phyloP scores from a whole-genome alignment of 2,329 filamentous ascomycete genomes.

The Aspergillus glaucus region DNA sequence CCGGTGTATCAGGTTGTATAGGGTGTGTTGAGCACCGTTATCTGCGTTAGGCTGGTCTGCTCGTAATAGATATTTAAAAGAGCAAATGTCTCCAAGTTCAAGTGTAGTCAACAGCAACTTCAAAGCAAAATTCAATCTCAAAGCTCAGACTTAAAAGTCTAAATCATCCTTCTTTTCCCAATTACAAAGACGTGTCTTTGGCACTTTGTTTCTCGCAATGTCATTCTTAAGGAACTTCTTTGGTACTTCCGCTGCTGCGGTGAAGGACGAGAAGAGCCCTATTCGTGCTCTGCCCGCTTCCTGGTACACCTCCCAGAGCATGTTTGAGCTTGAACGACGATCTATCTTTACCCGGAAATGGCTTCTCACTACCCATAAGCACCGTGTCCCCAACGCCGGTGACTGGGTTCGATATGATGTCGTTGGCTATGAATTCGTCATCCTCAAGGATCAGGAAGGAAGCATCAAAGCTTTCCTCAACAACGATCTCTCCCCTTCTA shows the following conservation, averaged over 20 bases:
- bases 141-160: slow-evolving; percentile 3
- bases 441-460: slow-evolving; percentile 43
- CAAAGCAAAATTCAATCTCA: slow-evolving; percentile 1
- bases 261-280: slow-evolving; percentile 7
- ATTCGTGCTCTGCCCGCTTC: slow-evolving; percentile 39
- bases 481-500: slow-evolving; percentile 48
- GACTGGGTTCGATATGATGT: slow-evolving; percentile 53
- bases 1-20: slow-evolving; percentile 6
- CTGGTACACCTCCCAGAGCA: slow-evolving; percentile 35
- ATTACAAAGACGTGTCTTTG: slow-evolving; percentile 1
- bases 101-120: slow-evolving; percentile 8
- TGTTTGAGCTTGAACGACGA: slow-evolving; percentile 50
- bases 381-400: slow-evolving; percentile 46
- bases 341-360: slow-evolving; percentile 51
- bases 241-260: slow-evolving; percentile 15
- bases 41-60: neutral
- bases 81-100: slow-evolving; percentile 4
- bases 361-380: slow-evolving; percentile 28
- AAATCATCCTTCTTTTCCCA: neutral
- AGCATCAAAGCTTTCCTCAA: slow-evolving; percentile 55
- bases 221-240: slow-evolving; percentile 25
- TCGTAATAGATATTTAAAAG: slow-evolving; percentile 16
- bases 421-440: slow-evolving; percentile 52
- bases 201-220: slow-evolving; percentile 11
- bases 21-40: neutral